Evolutionary conservation across 805 yeast genomes (phyloP).

Genomic region (Priceomyces medius): DNA sequence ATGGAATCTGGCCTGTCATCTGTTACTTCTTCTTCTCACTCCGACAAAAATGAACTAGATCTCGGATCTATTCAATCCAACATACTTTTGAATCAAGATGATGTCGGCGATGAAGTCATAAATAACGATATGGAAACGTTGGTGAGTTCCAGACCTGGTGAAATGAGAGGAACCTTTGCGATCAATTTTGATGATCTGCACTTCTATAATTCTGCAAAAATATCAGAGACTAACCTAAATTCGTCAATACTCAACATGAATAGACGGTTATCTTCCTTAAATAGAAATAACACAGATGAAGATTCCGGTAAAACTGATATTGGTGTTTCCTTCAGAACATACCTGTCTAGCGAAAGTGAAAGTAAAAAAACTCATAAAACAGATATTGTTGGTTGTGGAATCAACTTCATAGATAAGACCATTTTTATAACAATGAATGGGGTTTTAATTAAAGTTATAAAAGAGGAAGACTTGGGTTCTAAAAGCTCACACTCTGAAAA

Average conservation of each 20-base stretch:
- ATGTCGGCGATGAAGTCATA: constrained; percentile 12
- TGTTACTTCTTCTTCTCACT: constrained; percentile 7
- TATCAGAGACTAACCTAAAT: constrained; percentile 27
- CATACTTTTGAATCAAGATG: constrained; percentile 21
- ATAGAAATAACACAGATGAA: constrained; percentile 25
- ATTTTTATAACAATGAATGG: constrained; percentile 86
- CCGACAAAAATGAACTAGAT: constrained; percentile 19
- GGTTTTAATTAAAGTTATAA: constrained; percentile 33
- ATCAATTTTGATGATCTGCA: constrained; percentile 39
- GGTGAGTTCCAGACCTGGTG: constrained; percentile 38
- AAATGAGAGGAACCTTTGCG: constrained; percentile 41
- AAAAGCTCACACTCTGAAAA: constrained; percentile 16
- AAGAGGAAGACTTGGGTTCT: constrained; percentile 23
- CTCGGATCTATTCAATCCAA: constrained; percentile 29
- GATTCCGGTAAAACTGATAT: constrained; percentile 36
- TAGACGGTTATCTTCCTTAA: constrained; percentile 33
- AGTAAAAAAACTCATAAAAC: constrained; percentile 15
- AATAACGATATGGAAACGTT: constrained; percentile 22
- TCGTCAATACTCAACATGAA: constrained; percentile 34
- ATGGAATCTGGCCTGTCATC: constrained; percentile 15
- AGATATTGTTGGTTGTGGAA: constrained; percentile 82
- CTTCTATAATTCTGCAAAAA: constrained; percentile 38
- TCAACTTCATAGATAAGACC: constrained; percentile 60
- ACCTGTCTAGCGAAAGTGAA: constrained; percentile 13
- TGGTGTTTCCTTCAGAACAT: constrained; percentile 35